Evolutionary conservation across 495 filamentous ascomycete genomes (phyloP).

Genomic region (Xylaria sp.): DNA sequence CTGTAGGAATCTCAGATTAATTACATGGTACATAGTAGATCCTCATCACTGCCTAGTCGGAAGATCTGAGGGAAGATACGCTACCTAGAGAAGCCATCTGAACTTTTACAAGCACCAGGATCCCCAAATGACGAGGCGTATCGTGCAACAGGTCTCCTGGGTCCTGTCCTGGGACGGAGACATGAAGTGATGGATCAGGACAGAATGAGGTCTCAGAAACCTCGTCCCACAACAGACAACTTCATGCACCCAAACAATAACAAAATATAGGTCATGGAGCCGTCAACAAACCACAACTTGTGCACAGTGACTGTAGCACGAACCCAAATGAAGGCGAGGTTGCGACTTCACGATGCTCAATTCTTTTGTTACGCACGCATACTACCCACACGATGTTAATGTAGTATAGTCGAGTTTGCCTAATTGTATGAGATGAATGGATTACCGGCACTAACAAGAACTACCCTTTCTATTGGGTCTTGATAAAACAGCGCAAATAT

Average conservation of each 20-base stretch:
- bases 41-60: constrained; percentile 10
- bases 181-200: not conserved
- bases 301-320: not conserved
- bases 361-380: constrained; percentile 1
- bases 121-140: constrained; percentile 14
- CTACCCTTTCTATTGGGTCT: not conserved
- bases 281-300: not conserved
- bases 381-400: not conserved
- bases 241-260: constrained; percentile 7
- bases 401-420: not conserved
- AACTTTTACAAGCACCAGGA: not conserved
- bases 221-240: constrained; percentile 5
- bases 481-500: constrained; percentile 8
- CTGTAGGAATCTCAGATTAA: constrained; percentile 12
- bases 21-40: constrained; percentile 4
- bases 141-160: constrained; percentile 8
- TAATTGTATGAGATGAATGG: not conserved
- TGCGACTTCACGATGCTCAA: not conserved
- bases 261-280: not conserved
- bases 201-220: constrained; percentile 11
- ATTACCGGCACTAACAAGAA: not conserved
- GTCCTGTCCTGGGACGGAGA: not conserved
- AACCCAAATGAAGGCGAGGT: not conserved
- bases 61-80: not conserved
- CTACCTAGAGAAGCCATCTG: not conserved